These are phyloP conservation scores for Phaeotremella skinneri DNA, from an alignment of 768 basidiomycete species.

Conservation along the genomic window DNA sequence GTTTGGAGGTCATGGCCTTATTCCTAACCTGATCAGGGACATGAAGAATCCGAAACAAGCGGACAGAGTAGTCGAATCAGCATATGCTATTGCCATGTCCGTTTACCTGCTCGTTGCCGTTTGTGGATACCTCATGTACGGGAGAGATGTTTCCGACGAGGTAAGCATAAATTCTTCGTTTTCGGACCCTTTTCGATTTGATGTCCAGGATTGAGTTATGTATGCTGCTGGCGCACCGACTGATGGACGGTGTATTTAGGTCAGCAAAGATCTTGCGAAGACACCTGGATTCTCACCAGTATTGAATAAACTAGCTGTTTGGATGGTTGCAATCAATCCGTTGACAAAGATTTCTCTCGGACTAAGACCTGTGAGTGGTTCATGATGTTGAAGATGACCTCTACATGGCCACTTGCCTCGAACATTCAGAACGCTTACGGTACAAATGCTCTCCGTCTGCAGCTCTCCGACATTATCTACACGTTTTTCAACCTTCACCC, in stretches of 20 bases:
- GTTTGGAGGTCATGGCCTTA: conserved; percentile 48
- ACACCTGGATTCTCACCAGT: conserved; percentile 44
- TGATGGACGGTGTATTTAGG: conserved; percentile 14
- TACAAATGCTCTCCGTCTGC: background rate
- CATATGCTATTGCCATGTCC: conserved; percentile 43
- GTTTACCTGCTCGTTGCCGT: conserved; percentile 40
- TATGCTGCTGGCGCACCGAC: background rate
- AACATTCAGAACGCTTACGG: too few species aligned
- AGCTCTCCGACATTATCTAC: conserved; percentile 33
- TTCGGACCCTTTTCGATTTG: background rate
- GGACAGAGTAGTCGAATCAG: conserved; percentile 35
- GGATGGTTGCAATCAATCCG: conserved; percentile 47
- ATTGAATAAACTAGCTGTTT: conserved; percentile 42
- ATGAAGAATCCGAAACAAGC: conserved; percentile 47
- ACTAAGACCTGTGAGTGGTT: conserved; percentile 38
- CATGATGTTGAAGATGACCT: too few species aligned
- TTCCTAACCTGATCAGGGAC: conserved; percentile 45
- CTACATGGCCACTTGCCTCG: too few species aligned
- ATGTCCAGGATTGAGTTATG: background rate
- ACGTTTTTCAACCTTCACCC: conserved; percentile 37
- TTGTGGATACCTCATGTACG: conserved; percentile 50
- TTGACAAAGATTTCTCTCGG: conserved; percentile 47
- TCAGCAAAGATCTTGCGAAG: conserved; percentile 46
- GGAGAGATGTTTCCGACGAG: conserved; percentile 46
- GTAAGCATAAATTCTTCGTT: conserved; percentile 22